Evolutionary conservation across 441 rosid species (phyloP).

Genomic region (Populus hybrid): DNA sequence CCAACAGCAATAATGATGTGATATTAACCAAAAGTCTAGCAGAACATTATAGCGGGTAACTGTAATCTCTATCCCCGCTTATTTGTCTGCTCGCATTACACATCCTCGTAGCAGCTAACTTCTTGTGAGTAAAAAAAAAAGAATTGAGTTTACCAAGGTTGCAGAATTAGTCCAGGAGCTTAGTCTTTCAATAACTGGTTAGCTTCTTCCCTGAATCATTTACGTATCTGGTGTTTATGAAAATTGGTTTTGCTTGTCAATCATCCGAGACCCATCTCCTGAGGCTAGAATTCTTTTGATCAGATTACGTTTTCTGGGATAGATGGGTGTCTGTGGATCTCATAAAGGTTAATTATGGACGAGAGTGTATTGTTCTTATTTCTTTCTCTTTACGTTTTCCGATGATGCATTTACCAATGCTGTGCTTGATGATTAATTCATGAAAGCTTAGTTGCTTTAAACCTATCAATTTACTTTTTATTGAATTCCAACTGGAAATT

Average conservation of each 20-base stretch:
- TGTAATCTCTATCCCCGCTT: not conserved
- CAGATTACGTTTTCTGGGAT: not conserved
- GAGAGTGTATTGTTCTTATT: not conserved
- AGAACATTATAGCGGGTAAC: not conserved
- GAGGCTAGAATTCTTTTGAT: not conserved
- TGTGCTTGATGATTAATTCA: not conserved
- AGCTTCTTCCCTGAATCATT: conserved; percentile 1
- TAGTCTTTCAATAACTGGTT: not conserved
- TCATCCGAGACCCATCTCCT: conserved; percentile 8
- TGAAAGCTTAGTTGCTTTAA: conserved; percentile 4
- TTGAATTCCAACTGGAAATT: conserved; percentile 12
- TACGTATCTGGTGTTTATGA: not conserved
- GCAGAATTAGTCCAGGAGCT: not conserved
- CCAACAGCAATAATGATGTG: not conserved
- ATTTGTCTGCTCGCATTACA: not conserved
- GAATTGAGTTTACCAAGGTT: not conserved
- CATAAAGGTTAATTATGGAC: not conserved
- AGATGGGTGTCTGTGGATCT: not conserved
- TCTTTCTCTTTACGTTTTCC: not conserved
- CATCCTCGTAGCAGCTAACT: not conserved
- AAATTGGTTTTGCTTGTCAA: conserved; percentile 9
- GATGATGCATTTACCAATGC: not conserved
- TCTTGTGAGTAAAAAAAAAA: not conserved
- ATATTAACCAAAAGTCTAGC: not conserved
- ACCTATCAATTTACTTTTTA: conserved; percentile 10